Percentiles rank a stretch among this genome's conserved stretches.
Evolutionary conservation across 306 rosid genomes (phyloP).

Genomic region (Luffa aegyptiaca): DNA sequence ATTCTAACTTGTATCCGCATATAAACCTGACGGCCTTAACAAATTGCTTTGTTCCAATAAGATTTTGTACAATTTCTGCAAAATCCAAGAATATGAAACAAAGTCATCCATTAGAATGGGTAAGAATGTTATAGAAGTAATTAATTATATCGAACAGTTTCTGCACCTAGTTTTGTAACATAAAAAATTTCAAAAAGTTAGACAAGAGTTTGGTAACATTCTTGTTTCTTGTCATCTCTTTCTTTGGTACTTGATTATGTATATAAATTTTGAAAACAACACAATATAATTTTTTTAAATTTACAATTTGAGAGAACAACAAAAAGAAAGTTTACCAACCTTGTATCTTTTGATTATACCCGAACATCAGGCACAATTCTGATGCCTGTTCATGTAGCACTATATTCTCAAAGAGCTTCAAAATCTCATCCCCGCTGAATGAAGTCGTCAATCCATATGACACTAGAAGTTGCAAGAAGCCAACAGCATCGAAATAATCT

Average conservation of each 20-base stretch:
- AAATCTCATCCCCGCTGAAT: conserved; percentile 28
- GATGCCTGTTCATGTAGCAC: conserved; percentile 31
- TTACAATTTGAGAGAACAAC: no score
- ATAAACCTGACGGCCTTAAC: conserved; percentile 46
- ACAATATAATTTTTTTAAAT: no score
- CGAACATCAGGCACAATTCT: conserved; percentile 23
- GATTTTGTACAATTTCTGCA: conserved; percentile 33
- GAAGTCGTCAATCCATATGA: conserved; percentile 31
- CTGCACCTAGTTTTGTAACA: background rate
- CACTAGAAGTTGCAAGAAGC: conserved; percentile 35
- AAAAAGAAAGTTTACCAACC: conserved; percentile 23
- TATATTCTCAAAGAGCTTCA: conserved; percentile 30
- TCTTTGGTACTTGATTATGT: no score
- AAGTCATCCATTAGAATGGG: background rate
- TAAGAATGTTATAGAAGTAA: background rate
- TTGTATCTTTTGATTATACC: conserved; percentile 27
- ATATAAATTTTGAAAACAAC: no score
- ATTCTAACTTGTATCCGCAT: conserved; percentile 35
- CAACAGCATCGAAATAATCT: conserved; percentile 30
- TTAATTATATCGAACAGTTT: no score
- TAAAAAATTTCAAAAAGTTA: background rate
- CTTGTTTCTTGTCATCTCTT: no score
- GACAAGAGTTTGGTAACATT: no score
- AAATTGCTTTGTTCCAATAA: conserved; percentile 24
- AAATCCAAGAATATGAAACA: background rate